Evolutionary conservation across 495 filamentous ascomycete species (phyloP), one percentile per base, ranked within the genome.

Genomic region (Astrothelium macrocarpum): DNA sequence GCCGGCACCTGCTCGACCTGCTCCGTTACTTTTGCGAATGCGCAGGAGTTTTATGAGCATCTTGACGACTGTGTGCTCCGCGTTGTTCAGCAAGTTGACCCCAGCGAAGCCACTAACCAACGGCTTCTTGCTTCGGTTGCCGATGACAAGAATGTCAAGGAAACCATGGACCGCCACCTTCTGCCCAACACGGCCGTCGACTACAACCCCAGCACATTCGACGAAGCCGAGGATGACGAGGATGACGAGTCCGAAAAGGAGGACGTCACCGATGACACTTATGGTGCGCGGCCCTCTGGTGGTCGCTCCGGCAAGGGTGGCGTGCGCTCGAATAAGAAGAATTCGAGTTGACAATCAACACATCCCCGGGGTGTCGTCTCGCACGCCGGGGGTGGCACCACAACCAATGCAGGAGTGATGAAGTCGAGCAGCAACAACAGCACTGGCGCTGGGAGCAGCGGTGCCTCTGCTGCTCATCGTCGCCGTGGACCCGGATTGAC

Each of bases 11-110:
- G 94, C 75, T 96, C 91, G 12, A 99, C 94, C 32, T 99, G 94
- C 75, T 89, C 89, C 23, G 82, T 82, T 34, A 96, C 88, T 20
- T 99, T 99, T 78, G 85, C 82, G 75, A 96, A 89, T 69, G 91
- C 94, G 23, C 94, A 99, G 71, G 92, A 97, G 74, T 97, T 97
- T 76, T 97, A 97, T 75, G 94, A 99, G 80, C 94, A 99, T 83
- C 77, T 99, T 68, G 94, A 99, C 73, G 94, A 99, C 80, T 99
- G 94, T 75, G 95, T 99, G 62, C 82, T 97, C 62, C 90, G 91
- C 69, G 93, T 97, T 62, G 95, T 99, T 42, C 95, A 97, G 73
- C 91, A 96, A 76, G 90, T 95, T 72, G 94, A 97, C 71, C 95
- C 95, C 5, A 89, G 89, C 62, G 95, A 97, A 78, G 90, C 89